Conservation (phyloP, 2,329 filamentous ascomycete genomes). For the Penicillium olsonii region DNA sequence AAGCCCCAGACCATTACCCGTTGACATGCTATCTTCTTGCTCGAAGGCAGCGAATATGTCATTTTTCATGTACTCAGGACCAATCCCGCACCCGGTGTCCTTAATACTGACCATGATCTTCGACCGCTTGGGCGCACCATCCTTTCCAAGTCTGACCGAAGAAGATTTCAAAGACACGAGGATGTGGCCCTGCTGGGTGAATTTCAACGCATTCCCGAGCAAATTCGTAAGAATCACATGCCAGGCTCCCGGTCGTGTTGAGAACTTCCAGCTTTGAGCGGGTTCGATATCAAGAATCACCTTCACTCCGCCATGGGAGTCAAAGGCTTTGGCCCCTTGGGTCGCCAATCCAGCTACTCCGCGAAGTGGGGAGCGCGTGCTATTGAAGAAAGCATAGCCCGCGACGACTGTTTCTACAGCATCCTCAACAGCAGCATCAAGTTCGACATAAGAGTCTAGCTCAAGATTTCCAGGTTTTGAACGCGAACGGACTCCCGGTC, state of each 20-base stretch:
- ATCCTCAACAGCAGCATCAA: constrained; percentile 14
- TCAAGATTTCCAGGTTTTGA: constrained; percentile 1
- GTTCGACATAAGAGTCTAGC: constrained; percentile 10
- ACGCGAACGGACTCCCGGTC: no score
- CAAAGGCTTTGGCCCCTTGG: no score
- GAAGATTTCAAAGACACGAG: constrained; percentile 10
- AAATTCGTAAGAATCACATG: constrained; percentile 18
- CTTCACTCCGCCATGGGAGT: no score
- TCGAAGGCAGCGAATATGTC: constrained; percentile 58
- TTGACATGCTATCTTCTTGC: constrained; percentile 58
- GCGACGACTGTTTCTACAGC: constrained; percentile 17
- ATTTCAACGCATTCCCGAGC: constrained; percentile 21
- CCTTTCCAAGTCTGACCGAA: not conserved
- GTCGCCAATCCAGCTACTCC: no score
- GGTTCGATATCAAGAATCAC: constrained; percentile 16
- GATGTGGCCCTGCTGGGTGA: constrained; percentile 11
- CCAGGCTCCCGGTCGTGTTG: constrained; percentile 13
- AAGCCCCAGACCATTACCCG: constrained; percentile 62
- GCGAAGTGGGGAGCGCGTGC: not conserved
- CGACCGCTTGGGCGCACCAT: constrained; percentile 6
- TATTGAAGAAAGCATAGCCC: constrained; percentile 11
- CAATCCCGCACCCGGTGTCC: constrained; percentile 35
- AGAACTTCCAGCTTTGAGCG: constrained; percentile 10
- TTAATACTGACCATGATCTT: constrained; percentile 25
- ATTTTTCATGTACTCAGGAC: constrained; percentile 23